Conservation (phyloP, 768 basidiomycete species). For the Leccinum obscurum region DNA sequence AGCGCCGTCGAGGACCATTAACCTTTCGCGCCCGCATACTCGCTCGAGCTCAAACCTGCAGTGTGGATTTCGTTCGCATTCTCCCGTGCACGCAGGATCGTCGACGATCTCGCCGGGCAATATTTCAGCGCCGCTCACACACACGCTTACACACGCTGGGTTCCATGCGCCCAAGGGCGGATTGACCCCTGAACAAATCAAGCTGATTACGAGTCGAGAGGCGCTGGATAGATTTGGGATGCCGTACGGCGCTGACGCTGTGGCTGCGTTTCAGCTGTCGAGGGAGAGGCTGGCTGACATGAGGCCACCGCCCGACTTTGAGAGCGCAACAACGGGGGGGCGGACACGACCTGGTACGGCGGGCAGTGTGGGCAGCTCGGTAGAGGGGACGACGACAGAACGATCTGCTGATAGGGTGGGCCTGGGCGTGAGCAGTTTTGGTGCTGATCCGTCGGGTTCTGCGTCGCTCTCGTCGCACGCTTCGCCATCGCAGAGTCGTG, state of each 20-base stretch:
- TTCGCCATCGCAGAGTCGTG: conserved; percentile 4
- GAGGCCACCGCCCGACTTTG: conserved; percentile 54
- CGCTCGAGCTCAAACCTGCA: conserved; percentile 35
- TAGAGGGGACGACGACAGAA: background rate
- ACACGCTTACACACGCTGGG: conserved; percentile 70
- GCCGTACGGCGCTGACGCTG: conserved; percentile 75
- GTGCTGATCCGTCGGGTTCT: background rate
- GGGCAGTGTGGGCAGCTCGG: background rate
- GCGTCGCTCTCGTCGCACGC: background rate
- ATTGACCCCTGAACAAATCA: conserved; percentile 53
- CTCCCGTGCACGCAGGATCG: conserved; percentile 48
- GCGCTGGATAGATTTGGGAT: conserved; percentile 67
- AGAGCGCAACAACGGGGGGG: conserved; percentile 20
- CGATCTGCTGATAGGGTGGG: background rate
- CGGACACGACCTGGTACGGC: background rate
- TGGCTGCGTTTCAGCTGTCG: conserved; percentile 54
- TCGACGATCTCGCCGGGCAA: conserved; percentile 70
- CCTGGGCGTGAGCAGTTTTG: background rate
- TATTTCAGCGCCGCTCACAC: conserved; percentile 74
- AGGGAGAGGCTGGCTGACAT: conserved; percentile 38
- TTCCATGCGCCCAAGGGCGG: conserved; percentile 58
- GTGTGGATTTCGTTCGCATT: conserved; percentile 45
- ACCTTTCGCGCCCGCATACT: conserved; percentile 37
- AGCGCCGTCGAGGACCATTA: conserved; percentile 30
- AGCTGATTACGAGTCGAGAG: conserved; percentile 68